Percentiles rank a stretch among this genome's conserved stretches.
Conservation (phyloP, 495 filamentous ascomycete genomes). For the Niebla homalea region DNA sequence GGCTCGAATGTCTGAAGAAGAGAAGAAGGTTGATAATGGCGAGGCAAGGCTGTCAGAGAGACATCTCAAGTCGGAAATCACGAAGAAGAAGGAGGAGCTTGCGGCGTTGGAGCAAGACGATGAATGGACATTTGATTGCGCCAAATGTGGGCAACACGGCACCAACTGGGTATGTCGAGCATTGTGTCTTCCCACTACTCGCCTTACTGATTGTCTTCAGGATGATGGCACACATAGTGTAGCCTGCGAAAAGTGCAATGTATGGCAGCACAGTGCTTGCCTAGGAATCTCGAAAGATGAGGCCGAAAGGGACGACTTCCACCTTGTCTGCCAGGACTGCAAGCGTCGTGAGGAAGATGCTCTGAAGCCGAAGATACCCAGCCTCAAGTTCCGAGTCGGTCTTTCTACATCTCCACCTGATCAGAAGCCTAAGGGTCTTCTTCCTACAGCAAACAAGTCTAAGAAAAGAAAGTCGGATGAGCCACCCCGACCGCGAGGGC, state of each 20-base stretch:
- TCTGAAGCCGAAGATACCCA: constrained; percentile 53
- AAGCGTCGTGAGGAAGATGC: constrained; percentile 50
- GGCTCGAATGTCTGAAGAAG: constrained; percentile 62
- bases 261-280: constrained; percentile 94
- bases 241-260: constrained; percentile 87
- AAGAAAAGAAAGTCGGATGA: constrained; percentile 21
- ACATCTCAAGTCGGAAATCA: constrained; percentile 63
- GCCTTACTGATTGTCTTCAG: constrained; percentile 20
- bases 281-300: constrained; percentile 63
- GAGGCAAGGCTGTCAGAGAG: constrained; percentile 63
- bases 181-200: background rate
- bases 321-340: constrained; percentile 76
- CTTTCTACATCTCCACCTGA: constrained; percentile 36
- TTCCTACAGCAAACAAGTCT: constrained; percentile 7
- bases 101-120: constrained; percentile 64
- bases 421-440: constrained; percentile 8
- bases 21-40: constrained; percentile 48
- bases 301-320: constrained; percentile 76
- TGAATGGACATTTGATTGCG: constrained; percentile 90
- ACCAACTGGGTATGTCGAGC: constrained; percentile 48
- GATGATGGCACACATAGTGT: constrained; percentile 90
- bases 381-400: constrained; percentile 51
- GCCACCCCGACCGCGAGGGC: constrained; percentile 17
- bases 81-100: constrained; percentile 57
- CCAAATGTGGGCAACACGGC: constrained; percentile 73